These are phyloP conservation scores for Colletotrichum sp. DNA, from an alignment of 2,329 filamentous ascomycete genomes.

Conservation along the genomic window DNA sequence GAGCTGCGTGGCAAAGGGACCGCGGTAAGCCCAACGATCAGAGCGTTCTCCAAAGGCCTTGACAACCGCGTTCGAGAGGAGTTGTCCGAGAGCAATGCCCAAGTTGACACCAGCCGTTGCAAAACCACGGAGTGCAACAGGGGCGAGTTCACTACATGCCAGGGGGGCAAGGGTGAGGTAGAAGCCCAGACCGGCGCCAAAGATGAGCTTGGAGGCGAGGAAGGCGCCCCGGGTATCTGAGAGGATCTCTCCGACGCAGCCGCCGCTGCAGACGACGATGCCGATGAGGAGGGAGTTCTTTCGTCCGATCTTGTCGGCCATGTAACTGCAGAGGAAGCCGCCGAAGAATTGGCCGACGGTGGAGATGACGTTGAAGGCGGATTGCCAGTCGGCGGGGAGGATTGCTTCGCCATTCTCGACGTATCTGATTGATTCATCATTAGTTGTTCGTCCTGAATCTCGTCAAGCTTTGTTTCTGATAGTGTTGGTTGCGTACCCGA, in stretches of 20 bases:
- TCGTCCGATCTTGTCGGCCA: slow-evolving; percentile 49
- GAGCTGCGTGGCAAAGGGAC: slow-evolving; percentile 54
- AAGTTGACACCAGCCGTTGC: slow-evolving; percentile 66
- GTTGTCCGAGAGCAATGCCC: slow-evolving; percentile 66
- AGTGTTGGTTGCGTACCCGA: slow-evolving; percentile 55
- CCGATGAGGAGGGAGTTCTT: slow-evolving; percentile 49
- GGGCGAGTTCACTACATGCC: slow-evolving; percentile 66
- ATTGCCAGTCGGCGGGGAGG: slow-evolving; percentile 47
- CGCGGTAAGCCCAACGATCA: slow-evolving; percentile 53
- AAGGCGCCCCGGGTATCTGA: slow-evolving; percentile 58
- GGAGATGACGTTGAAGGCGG: slow-evolving; percentile 54
- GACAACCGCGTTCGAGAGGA: slow-evolving; percentile 55
- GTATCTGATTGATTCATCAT: too few species aligned
- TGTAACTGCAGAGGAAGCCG: slow-evolving; percentile 54
- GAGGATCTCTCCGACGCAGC: slow-evolving; percentile 69
- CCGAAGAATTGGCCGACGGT: slow-evolving; percentile 63
- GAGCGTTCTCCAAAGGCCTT: slow-evolving; percentile 42
- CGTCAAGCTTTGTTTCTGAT: too few species aligned
- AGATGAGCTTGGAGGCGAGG: slow-evolving; percentile 65
- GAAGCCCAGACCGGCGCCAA: slow-evolving; percentile 63
- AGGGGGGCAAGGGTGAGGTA: slow-evolving; percentile 64
- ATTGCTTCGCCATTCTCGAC: slow-evolving; percentile 7
- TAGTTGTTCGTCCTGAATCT: too few species aligned
- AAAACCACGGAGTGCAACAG: slow-evolving; percentile 59
- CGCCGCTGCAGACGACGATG: slow-evolving; percentile 48